These are phyloP conservation scores for Glebionis coronaria DNA, from an alignment of 129 eudicot species.

Conservation along the genomic window DNA sequence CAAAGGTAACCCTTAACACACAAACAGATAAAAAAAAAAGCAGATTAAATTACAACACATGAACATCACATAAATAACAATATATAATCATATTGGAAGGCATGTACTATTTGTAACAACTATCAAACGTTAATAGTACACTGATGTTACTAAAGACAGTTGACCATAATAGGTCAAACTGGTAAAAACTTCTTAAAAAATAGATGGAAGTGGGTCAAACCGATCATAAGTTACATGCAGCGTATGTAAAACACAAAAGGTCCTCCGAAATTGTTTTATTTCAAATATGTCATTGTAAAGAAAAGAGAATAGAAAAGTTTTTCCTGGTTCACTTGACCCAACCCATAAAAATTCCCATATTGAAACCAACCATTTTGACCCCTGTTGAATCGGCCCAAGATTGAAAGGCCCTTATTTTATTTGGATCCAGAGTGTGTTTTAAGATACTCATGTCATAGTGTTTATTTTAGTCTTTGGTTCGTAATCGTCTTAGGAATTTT, in stretches of 20 bases:
- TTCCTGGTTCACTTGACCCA: background rate
- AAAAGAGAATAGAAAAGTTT: background rate
- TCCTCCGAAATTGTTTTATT: background rate
- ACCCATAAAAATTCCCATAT: background rate
- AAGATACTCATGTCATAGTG: no score
- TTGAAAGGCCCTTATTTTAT: no score
- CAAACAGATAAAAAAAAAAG: constrained; percentile 45
- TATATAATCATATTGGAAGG: background rate
- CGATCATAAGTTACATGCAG: background rate
- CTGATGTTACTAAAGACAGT: background rate
- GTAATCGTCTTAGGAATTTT: no score
- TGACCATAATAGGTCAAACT: constrained; percentile 1
- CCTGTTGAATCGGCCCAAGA: background rate
- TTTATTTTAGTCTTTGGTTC: no score
- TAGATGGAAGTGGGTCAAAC: background rate
- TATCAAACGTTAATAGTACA: background rate
- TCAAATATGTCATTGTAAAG: no score
- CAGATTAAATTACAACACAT: background rate
- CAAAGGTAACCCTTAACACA: constrained; percentile 96
- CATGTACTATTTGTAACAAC: background rate
- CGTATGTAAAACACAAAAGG: background rate
- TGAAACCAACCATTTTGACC: background rate
- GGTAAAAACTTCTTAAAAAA: background rate
- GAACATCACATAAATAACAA: background rate
- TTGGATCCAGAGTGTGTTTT: no score